Base-by-base conservation (phyloP, 2,329 filamentous ascomycete genomes). In the Colletotrichum ledebouriae region DNA sequence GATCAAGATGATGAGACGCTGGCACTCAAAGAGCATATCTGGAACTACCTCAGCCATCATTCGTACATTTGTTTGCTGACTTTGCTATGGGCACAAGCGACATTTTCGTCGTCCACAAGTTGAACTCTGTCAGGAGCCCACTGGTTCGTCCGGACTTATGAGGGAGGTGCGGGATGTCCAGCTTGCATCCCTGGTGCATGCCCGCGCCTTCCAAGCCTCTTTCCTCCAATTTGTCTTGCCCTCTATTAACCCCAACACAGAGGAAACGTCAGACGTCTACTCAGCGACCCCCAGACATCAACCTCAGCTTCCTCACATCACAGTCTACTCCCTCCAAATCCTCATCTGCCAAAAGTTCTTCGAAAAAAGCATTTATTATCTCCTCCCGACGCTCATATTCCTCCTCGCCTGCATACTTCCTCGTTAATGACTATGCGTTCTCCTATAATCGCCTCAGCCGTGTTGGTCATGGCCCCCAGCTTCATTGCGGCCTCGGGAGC, bases 401-500 rank as follows among this genome's bases (percentile, higher is more conserved):
- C 53, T 34, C 17, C 42, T 37, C 20, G 15, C 20, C 29, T 13
- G 17, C 25, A 9, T 29, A 7, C 29, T 29, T 29, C 29, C 29
- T 29, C 17, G 0, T 0, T 2, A 0, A 42, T 0, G 20, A 33
- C 2, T 3, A 65, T 65, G 65, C 61, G 47, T 34, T n/a, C 13
- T 10, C 15, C 47, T 6, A 29, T 47, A 20, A 15, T 53, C n/a
- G n/a, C 52, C 50, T 50, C 71, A 5, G 68, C 71, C 53, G 52
- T 71, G 0, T 52, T 69, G 49, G 72, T 69, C 7, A 37, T 69
- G 39, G 71, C 71, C 41, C 72, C 75, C 2, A 59, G 72, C 33
- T 78, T 86, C 3, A 77, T 83, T 4, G 79, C 82, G 17, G 77
- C 78, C n/a, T 76, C 73, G 10, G 80, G 79, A 9, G 76, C 73